Conservation (phyloP, 148 eudicot genomes). For the Rhododendron simsii region DNA sequence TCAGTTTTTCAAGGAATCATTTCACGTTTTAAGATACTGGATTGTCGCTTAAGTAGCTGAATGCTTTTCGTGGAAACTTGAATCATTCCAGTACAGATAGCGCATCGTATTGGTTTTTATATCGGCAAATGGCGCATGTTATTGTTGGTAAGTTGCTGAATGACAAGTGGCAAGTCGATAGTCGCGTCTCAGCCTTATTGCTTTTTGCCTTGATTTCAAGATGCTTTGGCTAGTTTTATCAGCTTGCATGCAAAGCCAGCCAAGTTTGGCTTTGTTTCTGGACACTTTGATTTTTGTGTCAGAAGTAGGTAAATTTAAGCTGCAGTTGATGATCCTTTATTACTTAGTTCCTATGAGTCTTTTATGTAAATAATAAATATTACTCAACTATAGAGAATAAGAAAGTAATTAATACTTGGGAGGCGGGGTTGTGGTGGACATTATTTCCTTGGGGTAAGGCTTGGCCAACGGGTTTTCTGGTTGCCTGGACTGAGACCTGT, state of each 20-base stretch:
- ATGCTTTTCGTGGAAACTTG: not conserved
- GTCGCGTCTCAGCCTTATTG: not conserved
- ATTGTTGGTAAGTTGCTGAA: not conserved
- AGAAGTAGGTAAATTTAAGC: not conserved
- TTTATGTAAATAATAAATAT: not conserved
- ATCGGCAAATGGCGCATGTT: not conserved
- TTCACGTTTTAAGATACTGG: not conserved
- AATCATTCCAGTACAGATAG: not conserved
- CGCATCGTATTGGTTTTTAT: not conserved
- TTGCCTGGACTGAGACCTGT: not conserved
- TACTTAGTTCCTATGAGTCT: not conserved
- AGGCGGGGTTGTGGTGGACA: not conserved
- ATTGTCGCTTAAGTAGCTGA: not conserved
- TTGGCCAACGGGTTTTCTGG: not conserved
- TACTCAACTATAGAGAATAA: not conserved
- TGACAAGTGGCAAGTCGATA: not conserved
- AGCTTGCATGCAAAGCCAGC: not conserved
- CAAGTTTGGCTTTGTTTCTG: conserved; percentile 1
- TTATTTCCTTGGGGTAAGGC: not conserved
- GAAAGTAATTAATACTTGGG: not conserved
- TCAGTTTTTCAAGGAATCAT: not conserved
- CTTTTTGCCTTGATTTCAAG: not conserved
- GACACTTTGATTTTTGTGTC: conserved; percentile 2
- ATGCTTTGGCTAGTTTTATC: not conserved
- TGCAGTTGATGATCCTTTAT: not conserved